Conservation (phyloP, 1,284 basidiomycete genomes). For the Ceratobasidium sp. region DNA sequence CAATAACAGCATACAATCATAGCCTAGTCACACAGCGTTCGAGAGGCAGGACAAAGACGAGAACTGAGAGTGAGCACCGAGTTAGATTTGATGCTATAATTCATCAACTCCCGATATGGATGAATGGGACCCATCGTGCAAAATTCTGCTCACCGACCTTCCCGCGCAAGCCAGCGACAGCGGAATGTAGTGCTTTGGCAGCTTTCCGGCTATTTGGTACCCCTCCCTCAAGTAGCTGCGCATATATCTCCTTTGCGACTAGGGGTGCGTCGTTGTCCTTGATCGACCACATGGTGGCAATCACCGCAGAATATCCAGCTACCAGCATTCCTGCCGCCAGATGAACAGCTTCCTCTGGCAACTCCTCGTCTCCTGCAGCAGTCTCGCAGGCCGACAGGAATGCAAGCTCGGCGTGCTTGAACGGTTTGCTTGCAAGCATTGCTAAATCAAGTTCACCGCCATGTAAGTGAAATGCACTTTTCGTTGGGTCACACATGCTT, state of each 20-base stretch:
- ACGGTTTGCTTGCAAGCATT: neutral
- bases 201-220: neutral
- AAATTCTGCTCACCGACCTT: too few relatives aligned
- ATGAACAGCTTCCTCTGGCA: conserved; percentile 30
- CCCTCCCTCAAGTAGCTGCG: neutral
- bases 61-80: too few relatives aligned
- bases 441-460: conserved; percentile 5
- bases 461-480: conserved; percentile 5
- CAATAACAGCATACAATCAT: too few relatives aligned
- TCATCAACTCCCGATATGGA: too few relatives aligned
- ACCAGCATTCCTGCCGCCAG: conserved; percentile 23
- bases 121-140: too few relatives aligned
- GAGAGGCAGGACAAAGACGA: too few relatives aligned
- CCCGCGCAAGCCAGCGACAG: too few relatives aligned
- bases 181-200: neutral
- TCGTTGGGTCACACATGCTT: neutral
- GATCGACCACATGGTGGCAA: conserved; percentile 38
- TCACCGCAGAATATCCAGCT: conserved; percentile 13
- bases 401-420: neutral
- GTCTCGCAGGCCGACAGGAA: conserved; percentile 41
- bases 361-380: neutral
- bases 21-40: too few relatives aligned
- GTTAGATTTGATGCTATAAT: too few relatives aligned
- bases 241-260: conserved; percentile 29
- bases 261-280: conserved; percentile 20